Base-by-base conservation (phyloP, 2,329 filamentous ascomycete genomes). In the Phialophora macrospora region DNA sequence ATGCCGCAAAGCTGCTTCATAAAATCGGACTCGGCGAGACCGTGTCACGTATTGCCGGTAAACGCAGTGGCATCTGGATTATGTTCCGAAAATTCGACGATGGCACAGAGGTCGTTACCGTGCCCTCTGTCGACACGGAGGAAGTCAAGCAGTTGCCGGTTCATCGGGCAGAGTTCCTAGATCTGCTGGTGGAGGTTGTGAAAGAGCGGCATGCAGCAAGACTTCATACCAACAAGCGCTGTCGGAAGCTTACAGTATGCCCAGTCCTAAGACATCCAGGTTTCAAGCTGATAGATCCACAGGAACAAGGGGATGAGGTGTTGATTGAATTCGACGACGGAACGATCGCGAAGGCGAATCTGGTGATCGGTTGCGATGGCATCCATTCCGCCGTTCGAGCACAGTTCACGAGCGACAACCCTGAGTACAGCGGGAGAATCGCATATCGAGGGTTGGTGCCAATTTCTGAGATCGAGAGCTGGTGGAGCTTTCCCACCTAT, bases 151-250 rank as follows among this genome's bases (percentile, higher is more conserved):
- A 60, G 26, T 26, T 60, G 41, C 60, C 64, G 1, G 60, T 66
- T 4, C 64, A 63, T 34, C 48, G 81, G 9, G 79, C 78, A 12
- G 73, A 78, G 38, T 80, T 80, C 60, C 71, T 82, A 24, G 77
- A 78, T 57, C 74, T 77, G 54, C 63, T 83, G 30, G 74, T 82
- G 1, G 75, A 77, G 30, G 62, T 79, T 4, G 70, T 84, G n/a
- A 80, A 79, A 0, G 66, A 71, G 1, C 74, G 76, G 6, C 72
- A 77, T 7, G 74, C 76, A 2, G 64, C 64, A 4, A 60, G 20
- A 8, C 55, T 66, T 12, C 60, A 66, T 60, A 63, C 60, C n/a
- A 63, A 63, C 38, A 66, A 66, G 52, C 55, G 56, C 20, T 66
- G 64, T 61, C 55, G 51, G n/a, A 60, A 52, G 32, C 28, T 66